Conservation (phyloP, 2,329 filamentous ascomycete species). For the Talaromyces islandicus region DNA sequence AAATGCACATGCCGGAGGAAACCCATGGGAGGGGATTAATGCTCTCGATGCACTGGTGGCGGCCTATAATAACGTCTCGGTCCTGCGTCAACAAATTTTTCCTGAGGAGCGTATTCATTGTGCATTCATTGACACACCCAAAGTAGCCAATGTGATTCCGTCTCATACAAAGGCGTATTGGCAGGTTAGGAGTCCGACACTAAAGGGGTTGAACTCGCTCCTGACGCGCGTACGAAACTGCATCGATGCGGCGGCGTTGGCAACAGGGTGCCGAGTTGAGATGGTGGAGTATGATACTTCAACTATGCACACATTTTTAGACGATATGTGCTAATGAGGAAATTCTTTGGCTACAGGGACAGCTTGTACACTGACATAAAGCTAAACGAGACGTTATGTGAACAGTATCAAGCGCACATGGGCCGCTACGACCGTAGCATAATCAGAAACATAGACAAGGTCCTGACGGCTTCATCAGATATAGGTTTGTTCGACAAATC, state of each 20-base stretch:
- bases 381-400: conserved; percentile 41
- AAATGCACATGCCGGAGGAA: conserved; percentile 51
- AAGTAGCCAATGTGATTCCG: conserved; percentile 53
- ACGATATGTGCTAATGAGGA: conserved; percentile 9
- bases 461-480: conserved; percentile 42
- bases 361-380: conserved; percentile 40
- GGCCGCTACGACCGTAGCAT: conserved; percentile 18
- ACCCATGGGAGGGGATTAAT: conserved; percentile 56
- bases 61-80: conserved; percentile 41
- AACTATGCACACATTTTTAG: neutral
- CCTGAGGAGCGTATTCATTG: conserved; percentile 50
- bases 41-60: conserved; percentile 53
- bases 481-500: conserved; percentile 26
- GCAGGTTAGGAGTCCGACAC: conserved; percentile 40
- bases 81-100: conserved; percentile 52
- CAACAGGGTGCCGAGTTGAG: conserved; percentile 28
- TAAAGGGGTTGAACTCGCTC: conserved; percentile 32
- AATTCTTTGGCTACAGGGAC: neutral
- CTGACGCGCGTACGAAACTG: conserved; percentile 25
- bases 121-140: conserved; percentile 49
- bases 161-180: conserved; percentile 43
- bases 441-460: conserved; percentile 30
- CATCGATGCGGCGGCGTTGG: conserved; percentile 29
- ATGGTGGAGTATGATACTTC: conserved; percentile 20
- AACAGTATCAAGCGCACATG: conserved; percentile 42